These are phyloP conservation scores for Trametes hirsuta DNA, from an alignment of 1,284 basidiomycete genomes.

Conservation along the genomic window DNA sequence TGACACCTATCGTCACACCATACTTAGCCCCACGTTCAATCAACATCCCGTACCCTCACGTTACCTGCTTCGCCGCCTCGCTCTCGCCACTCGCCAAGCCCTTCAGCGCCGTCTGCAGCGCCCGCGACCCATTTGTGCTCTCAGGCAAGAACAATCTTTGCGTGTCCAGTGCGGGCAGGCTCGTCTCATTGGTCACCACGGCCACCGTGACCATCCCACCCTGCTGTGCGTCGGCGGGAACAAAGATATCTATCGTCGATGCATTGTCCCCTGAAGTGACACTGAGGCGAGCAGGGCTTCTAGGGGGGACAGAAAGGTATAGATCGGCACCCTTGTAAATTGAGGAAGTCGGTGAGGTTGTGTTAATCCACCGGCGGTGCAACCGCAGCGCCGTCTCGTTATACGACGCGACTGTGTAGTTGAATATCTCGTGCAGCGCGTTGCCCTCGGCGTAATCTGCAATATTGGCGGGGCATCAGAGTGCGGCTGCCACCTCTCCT, in stretches of 20 bases:
- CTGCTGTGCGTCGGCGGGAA: conserved; percentile 25
- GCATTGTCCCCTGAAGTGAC: conserved; percentile 37
- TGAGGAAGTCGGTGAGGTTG: conserved; percentile 37
- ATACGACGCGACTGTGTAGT: conserved; percentile 43
- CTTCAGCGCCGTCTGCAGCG: conserved; percentile 30
- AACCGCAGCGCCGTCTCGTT: conserved; percentile 38
- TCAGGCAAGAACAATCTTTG: conserved; percentile 38
- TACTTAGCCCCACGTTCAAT: neutral
- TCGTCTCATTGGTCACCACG: conserved; percentile 45
- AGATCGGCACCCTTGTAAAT: conserved; percentile 28
- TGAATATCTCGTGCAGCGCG: conserved; percentile 45
- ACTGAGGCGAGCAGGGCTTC: conserved; percentile 30
- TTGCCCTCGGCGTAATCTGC: conserved; percentile 32
- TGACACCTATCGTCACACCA: conserved; percentile 16
- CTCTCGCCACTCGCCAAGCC: conserved; percentile 34
- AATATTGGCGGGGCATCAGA: neutral
- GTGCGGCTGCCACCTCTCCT: neutral
- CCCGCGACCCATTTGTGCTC: conserved; percentile 27
- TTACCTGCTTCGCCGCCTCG: conserved; percentile 37
- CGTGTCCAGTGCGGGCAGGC: conserved; percentile 37
- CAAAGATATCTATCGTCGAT: conserved; percentile 37
- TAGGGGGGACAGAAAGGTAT: conserved; percentile 32
- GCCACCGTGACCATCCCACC: conserved; percentile 38
- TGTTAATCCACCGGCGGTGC: conserved; percentile 45
- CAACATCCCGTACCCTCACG: conserved; percentile 28